A percentile compares a stretch with the other conserved stretches of the same genome.
These are phyloP conservation scores for Nymphaea thermarum DNA, from an alignment of 164 flowering plant species.

Conservation along the genomic window DNA sequence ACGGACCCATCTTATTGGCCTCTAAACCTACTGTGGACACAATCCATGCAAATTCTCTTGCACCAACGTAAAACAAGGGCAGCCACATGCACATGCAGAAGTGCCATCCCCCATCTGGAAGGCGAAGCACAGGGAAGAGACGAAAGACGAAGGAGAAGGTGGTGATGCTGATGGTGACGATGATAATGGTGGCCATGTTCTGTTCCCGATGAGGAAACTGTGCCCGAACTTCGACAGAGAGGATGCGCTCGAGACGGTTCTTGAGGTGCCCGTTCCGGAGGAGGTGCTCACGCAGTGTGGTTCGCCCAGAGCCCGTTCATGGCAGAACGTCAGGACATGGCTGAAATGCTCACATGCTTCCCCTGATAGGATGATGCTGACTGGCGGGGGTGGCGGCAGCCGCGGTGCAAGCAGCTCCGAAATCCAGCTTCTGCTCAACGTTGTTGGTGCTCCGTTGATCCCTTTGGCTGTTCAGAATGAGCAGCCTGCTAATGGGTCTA, in stretches of 20 bases:
- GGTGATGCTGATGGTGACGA: too few species aligned
- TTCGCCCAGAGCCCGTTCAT: constrained; percentile 15
- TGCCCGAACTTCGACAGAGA: constrained; percentile 79
- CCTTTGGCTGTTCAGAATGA: constrained; percentile 39
- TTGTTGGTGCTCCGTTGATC: constrained; percentile 59
- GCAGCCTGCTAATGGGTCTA: constrained; percentile 45
- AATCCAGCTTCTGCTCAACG: constrained; percentile 35
- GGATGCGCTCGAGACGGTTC: constrained; percentile 82
- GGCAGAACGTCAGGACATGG: constrained; percentile 58
- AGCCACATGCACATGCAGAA: neutral
- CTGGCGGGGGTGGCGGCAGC: constrained; percentile 14
- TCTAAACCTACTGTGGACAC: too few species aligned
- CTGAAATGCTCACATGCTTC: constrained; percentile 15
- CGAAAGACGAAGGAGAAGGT: neutral
- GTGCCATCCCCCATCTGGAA: neutral
- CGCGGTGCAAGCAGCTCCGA: constrained; percentile 16
- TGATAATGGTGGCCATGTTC: too few species aligned
- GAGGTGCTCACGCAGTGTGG: constrained; percentile 38
- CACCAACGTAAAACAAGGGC: neutral
- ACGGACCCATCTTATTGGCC: too few species aligned
- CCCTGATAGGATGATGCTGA: neutral
- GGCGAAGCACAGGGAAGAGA: neutral
- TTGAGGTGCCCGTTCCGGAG: constrained; percentile 89
- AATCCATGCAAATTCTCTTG: neutral
- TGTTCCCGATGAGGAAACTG: constrained; percentile 57